Evolutionary conservation across 2,329 filamentous ascomycete species (phyloP), one percentile per base, ranked within the genome.

Genomic region (Stachybotrys chlorohalonatus): DNA sequence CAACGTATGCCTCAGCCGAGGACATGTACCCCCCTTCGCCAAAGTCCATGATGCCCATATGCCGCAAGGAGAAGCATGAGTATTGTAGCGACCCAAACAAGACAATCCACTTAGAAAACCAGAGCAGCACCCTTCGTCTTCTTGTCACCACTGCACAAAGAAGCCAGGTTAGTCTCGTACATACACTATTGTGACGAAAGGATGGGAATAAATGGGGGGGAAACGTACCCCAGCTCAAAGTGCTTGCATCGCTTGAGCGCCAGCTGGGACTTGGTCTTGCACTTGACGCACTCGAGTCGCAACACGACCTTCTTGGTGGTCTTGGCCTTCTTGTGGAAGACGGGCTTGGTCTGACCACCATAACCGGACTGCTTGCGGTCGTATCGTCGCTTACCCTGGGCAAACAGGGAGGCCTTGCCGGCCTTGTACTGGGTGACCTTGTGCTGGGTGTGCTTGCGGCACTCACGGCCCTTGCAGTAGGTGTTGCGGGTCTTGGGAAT

Each of bases 241-340:
- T 99, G 94, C 89, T 99, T 99, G 91, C 94, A 99, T 75, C 94
- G 90, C 89, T 99, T 99, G 78, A 99, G 83, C 68, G 94, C 85
- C 73, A 99, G 84, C 83, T 99, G 91, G 78, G 86, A 86, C 88
- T 96, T 97, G 76, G 90, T 87, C 89, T 97, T 97, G 90, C 94
- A 99, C 68, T 80, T 76, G 73, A 90, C 93, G 84, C 94, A 99
- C 79, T 99, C 94, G 78, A 99, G 81, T 82, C 94, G 87, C 78
- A 99, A 82, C 72, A 99, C 95, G 70, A 99, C 89, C 88, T 99
- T 99, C 90, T 99, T 99, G 75, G 94, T 99, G 68, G 94, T 99
- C 89, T 99, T 99, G 67, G 94, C 94, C 84, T 96, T 97, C 88
- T 97, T 99, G 90, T 97, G 94, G 89, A 97, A 99, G 73, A 99